Evolutionary conservation across 768 basidiomycete genomes (phyloP), one percentile per base, ranked within the genome.

Genomic region (Sporobolomyces roseus): DNA sequence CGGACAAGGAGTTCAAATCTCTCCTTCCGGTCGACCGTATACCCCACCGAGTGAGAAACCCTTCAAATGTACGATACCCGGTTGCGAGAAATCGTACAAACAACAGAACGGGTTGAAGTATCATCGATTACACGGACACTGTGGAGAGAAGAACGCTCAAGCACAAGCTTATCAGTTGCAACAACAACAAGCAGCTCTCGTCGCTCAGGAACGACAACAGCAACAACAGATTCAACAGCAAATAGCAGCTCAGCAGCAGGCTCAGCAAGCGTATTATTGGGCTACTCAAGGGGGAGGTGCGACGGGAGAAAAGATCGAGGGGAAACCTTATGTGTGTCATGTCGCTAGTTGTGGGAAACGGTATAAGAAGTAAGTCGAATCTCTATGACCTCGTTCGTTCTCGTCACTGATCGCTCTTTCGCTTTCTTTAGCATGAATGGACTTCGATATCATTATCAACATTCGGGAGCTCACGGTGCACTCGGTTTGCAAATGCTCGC

Each of bases 401-500:
- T 25, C 32, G 21, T 6, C 21, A 45, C 29, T 45, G 56, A 59
- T 48, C 25, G 25, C 16, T 45, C 51, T 46, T 13, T 33, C 58
- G 19, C 17, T 19, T 25, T 19, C 45, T 0, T 8, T 65, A 77
- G 74, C 77, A 94, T 97, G 93, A 97, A 97, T 78, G 94, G 94
- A 0, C 81, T 97, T 70, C 80, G 90, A 75, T 98, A 98, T 71
- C 94, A 98, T 79, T 98, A 97, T 77, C 89, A 93, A 79, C 94
- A 98, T 79, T 89, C 89, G 27, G 94, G 93, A 16, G 91, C 93
- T 49, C 96, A 98, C 78, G 94, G 94, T 5, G 88, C 89, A 9
- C 83, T 91, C 48, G 96, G 96, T 8, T 82, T 97, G 0, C 85
- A 87, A 50, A 80, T 96, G 74, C 83, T 97, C 50, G 64, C 69